Evolutionary conservation across 2,329 filamentous ascomycete species (phyloP).

Genomic region (Epichloe bromicola): DNA sequence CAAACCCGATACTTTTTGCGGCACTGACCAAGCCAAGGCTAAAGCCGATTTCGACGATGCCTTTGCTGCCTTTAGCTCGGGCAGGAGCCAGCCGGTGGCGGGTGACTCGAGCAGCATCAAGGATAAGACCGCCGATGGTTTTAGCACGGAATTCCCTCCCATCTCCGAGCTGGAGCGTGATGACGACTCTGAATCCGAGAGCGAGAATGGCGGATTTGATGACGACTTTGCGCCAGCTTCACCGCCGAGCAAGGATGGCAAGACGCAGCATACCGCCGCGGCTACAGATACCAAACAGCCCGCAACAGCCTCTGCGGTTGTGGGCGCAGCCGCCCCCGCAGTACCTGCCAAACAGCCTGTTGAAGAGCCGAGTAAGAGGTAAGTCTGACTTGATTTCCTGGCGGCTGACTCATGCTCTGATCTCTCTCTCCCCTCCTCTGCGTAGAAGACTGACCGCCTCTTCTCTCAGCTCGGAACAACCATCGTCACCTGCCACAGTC

Average conservation of each 20-base stretch:
- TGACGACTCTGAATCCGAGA: conserved; percentile 71
- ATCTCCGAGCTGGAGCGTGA: conserved; percentile 77
- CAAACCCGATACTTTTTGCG: conserved; percentile 36
- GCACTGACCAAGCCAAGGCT: conserved; percentile 42
- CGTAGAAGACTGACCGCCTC: neutral
- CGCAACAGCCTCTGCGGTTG: neutral
- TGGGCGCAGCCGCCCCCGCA: conserved; percentile 7
- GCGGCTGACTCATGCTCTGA: too few relatives aligned
- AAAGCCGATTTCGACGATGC: conserved; percentile 79
- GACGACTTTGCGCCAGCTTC: conserved; percentile 74
- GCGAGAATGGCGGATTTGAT: conserved; percentile 74
- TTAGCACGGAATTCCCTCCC: conserved; percentile 77
- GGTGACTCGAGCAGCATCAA: conserved; percentile 21
- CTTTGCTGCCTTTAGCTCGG: conserved; percentile 59
- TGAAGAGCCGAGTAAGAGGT: conserved; percentile 15
- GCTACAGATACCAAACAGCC: conserved; percentile 1
- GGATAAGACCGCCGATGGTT: conserved; percentile 34
- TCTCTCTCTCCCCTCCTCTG: too few relatives aligned
- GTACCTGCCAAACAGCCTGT: conserved; percentile 14
- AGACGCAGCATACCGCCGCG: conserved; percentile 5
- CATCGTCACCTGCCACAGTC: conserved; percentile 20
- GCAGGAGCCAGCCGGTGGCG: conserved; percentile 33
- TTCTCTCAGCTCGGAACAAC: conserved; percentile 14
- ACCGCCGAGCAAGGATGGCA: conserved; percentile 23
- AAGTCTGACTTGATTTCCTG: conserved; percentile 4